These are phyloP conservation scores for Fonsecaea multimorphosa DNA, from an alignment of 2,329 filamentous ascomycete species.

Conservation along the genomic window DNA sequence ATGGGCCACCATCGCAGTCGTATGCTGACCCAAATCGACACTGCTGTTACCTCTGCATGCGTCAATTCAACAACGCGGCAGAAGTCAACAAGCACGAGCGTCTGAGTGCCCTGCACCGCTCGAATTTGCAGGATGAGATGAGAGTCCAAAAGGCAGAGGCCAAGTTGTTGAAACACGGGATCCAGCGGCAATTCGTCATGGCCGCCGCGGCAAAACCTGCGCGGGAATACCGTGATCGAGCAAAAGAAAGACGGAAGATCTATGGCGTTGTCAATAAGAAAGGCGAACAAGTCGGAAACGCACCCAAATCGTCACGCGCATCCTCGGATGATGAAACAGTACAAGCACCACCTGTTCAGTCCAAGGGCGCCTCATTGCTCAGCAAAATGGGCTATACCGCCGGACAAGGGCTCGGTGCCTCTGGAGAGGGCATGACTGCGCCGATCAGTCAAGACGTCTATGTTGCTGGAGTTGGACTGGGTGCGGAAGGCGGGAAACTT, in stretches of 20 bases:
- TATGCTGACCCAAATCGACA: slow-evolving; percentile 65
- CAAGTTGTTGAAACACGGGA: slow-evolving; percentile 53
- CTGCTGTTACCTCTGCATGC: slow-evolving; percentile 68
- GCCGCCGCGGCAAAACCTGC: slow-evolving; percentile 2
- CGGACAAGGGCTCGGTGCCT: slow-evolving; percentile 55
- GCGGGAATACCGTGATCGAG: slow-evolving; percentile 55
- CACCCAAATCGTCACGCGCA: slow-evolving; percentile 12
- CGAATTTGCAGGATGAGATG: slow-evolving; percentile 60
- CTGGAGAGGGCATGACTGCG: slow-evolving; percentile 54
- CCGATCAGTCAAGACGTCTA: slow-evolving; percentile 58
- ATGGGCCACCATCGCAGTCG: slow-evolving; percentile 57
- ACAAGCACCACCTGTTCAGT: slow-evolving; percentile 46
- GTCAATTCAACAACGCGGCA: slow-evolving; percentile 61
- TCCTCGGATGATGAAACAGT: slow-evolving; percentile 27
- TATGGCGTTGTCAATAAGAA: slow-evolving; percentile 48
- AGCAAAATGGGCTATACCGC: slow-evolving; percentile 59
- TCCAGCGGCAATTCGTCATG: slow-evolving; percentile 34
- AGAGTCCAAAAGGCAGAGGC: slow-evolving; percentile 50
- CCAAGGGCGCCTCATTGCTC: slow-evolving; percentile 58
- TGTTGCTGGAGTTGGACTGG: slow-evolving; percentile 57
- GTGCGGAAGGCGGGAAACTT: slow-evolving; percentile 56
- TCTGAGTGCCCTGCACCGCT: slow-evolving; percentile 62
- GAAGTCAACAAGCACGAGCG: slow-evolving; percentile 66
- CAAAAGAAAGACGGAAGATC: slow-evolving; percentile 53
- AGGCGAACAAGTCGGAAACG: slow-evolving; percentile 35